Conservation (phyloP, 192 early-diverging fungal species). For the Entomortierella chlamydospora region DNA sequence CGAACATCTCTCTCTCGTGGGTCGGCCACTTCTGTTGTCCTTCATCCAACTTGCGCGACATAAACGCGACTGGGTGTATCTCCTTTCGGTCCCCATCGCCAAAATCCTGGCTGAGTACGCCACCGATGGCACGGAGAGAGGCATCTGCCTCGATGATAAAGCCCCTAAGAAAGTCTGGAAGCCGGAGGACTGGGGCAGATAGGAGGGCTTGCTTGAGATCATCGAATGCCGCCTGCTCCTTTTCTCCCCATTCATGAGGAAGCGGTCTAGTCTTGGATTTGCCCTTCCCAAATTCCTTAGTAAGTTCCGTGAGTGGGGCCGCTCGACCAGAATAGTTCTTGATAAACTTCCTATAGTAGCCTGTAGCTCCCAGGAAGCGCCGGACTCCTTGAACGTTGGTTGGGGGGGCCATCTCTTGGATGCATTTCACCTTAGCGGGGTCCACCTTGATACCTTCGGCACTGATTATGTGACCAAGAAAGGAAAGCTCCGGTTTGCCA, state of each 20-base stretch:
- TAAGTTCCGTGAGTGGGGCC: conserved; percentile 14
- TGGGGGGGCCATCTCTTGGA: conserved; percentile 28
- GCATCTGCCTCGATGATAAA: conserved; percentile 12
- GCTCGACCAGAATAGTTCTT: conserved; percentile 22
- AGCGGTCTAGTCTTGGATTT: no score
- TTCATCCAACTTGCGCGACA: conserved; percentile 19
- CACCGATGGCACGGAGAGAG: conserved; percentile 12
- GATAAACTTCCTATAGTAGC: conserved; percentile 45
- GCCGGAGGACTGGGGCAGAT: conserved; percentile 27
- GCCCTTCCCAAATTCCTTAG: conserved; percentile 19
- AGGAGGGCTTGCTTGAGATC: conserved; percentile 18
- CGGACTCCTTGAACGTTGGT: conserved; percentile 16
- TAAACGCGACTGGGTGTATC: conserved; percentile 23
- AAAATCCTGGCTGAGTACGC: conserved; percentile 7
- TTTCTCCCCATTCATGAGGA: conserved; percentile 10
- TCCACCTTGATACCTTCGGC: conserved; percentile 29
- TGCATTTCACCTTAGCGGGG: conserved; percentile 21
- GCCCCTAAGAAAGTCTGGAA: neutral
- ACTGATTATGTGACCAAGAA: conserved; percentile 40
- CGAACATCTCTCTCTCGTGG: conserved; percentile 36
- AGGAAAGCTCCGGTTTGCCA: neutral
- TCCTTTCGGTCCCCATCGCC: no score
- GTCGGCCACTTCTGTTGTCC: conserved; percentile 28
- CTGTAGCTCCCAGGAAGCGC: conserved; percentile 40
- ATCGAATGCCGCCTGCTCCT: conserved; percentile 34